phyloP scores from a whole-genome alignment of 106 monocot species.

The Gastrodia elata region DNA sequence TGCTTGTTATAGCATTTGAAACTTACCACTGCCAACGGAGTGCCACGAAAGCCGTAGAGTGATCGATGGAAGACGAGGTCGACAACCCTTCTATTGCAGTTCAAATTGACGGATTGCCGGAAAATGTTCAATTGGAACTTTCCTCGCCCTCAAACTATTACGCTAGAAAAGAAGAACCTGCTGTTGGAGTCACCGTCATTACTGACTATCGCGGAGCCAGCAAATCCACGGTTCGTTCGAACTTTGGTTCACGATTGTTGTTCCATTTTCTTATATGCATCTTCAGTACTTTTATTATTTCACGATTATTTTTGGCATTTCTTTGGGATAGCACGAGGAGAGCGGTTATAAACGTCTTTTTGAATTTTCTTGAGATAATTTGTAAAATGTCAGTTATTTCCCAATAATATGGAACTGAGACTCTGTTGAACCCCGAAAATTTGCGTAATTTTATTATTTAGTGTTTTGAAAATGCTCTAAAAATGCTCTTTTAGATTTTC shows the following conservation, averaged over 20 bases:
- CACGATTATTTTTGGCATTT: background rate
- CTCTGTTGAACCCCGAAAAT: too few species aligned
- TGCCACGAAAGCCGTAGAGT: too few species aligned
- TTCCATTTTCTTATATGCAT: background rate
- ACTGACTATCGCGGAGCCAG: conserved; percentile 97
- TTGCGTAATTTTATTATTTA: too few species aligned
- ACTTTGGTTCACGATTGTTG: background rate
- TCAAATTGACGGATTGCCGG: conserved; percentile 12
- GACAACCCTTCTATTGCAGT: conserved; percentile 73
- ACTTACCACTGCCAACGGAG: too few species aligned
- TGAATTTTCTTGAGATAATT: too few species aligned
- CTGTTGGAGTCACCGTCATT: conserved; percentile 94
- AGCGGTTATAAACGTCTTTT: too few species aligned
- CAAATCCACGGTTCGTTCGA: conserved; percentile 70
- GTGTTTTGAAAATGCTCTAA: too few species aligned
- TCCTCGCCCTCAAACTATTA: background rate
- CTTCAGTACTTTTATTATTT: background rate
- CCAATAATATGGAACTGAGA: too few species aligned
- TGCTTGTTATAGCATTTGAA: too few species aligned
- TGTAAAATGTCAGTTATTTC: too few species aligned
- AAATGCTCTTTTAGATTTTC: too few species aligned
- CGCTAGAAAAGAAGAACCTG: conserved; percentile 10
- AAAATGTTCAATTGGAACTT: background rate
- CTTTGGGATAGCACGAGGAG: too few species aligned
- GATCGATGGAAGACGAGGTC: conserved; percentile 62